Evolutionary conservation across 768 basidiomycete genomes (phyloP), one percentile per base, ranked within the genome.

Genomic region (Tulasnella sp.): DNA sequence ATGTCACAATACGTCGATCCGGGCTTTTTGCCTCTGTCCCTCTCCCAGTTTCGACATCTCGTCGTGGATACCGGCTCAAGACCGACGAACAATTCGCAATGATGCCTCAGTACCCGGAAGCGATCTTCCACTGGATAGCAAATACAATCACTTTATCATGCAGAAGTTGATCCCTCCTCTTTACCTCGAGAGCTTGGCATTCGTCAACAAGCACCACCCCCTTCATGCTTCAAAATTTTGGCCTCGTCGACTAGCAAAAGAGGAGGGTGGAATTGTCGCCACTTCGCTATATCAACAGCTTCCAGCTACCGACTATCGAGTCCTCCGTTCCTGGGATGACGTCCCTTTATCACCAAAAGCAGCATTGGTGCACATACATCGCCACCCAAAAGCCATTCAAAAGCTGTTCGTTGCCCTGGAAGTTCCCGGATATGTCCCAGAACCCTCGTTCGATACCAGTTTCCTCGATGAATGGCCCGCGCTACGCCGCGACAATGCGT

Each of bases 21-120:
- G 81, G 88, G 48, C 81, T 89, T 35, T 88, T 88, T 76, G 86
- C 87, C 10, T 85, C 83, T 0, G 81, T 89, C 9, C 88, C 87
- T 0, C 83, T 89, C 3, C 85, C 85, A 4, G 83, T 85, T 9
- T 35, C 80, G 4, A 86, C 84, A 5, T 80, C 84, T 5, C 82
- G 0, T 85, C 87, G 0, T 88, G 88, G 79, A 84, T 86, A 61
- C 81, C 88, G 5, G 84, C 88, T 0, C 84, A 86, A 1, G 88
- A 89, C 80, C 81, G 88, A 51, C 81, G 88, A 55, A 44, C 75
- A 42, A 69, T 77, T n/a, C 74, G 74, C 26, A 55, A 18, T n/a
- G 74, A 75, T 16, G 46, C 74, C 29, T n/a, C 48, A 57, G 57
- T 40, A 5, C 48, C 74, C 13, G 39, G n/a, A 7, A 35, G 74